Base-by-base conservation (phyloP, 176 grass and related monocot species). In the Bromus sterilis region DNA sequence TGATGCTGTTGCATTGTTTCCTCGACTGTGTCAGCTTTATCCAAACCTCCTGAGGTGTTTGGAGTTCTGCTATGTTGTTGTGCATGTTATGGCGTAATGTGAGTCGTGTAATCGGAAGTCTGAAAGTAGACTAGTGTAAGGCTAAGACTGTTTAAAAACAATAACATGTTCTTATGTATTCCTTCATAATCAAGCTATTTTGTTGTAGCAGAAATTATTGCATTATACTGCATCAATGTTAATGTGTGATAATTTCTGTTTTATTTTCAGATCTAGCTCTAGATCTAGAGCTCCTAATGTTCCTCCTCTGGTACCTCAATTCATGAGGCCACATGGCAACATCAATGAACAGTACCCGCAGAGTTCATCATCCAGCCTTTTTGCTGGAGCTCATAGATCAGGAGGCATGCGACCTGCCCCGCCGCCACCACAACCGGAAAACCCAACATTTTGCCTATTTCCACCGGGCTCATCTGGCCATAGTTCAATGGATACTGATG, bases 221-320 rank as follows among this genome's bases (percentile, higher is more conserved):
- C 16, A 44, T 59, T 78, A 16, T 78, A 36, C 78, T 65, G 41
- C 23, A 56, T 66, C 6, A 16, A 36, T 77, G 9, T 24, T 6
- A 28, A 48, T 73, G 16, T 78, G 29, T 80, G 33, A 35, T 8
- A 2, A 40, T 24, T 10, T 9, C 7, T 2, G 83, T 49, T 70
- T 86, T 85, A 14, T 81, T 83, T 81, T n/a, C 83, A 98, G 95
- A 39, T 87, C 88, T 71, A 85, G 84, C 75, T 86, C 95, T 72
- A 92, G 92, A 93, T 77, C 84, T 76, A 86, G 89, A 76, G 42
- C 88, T 10, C 89, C 94, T 53, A 86, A 81, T 78, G 87, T 90
- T 75, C 94, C 95, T 39, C 62, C 95, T 31, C n/a, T 88, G 75
- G 80, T 93, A 66, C 88, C 88, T 2, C 95, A 82, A 41, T 93